Percentiles rank a stretch among this genome's conserved stretches.
Conservation (phyloP, 176 grass and related monocot species). For the Eremochloa ophiuroides region DNA sequence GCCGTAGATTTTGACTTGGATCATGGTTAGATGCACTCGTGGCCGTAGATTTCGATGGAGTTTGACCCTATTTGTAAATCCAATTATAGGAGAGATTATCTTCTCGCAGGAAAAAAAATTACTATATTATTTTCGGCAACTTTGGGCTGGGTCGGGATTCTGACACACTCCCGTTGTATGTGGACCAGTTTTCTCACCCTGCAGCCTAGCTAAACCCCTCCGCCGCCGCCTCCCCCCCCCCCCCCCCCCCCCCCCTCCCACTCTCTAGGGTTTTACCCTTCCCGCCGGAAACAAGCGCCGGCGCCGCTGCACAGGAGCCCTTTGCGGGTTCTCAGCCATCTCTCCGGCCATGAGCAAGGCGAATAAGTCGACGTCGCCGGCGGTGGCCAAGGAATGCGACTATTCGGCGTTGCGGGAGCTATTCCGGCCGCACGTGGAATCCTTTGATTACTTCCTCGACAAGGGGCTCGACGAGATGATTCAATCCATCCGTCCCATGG, state of each 20-base stretch:
- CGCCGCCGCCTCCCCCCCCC: neutral
- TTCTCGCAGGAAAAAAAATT: no score
- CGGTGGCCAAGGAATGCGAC: conserved; percentile 24
- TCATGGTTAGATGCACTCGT: no score
- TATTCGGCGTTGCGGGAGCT: conserved; percentile 55
- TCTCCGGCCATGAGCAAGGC: neutral
- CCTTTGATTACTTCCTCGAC: conserved; percentile 80
- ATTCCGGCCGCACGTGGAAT: conserved; percentile 77
- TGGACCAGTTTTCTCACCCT: no score
- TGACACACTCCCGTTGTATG: no score
- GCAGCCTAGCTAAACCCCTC: neutral
- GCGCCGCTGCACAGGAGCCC: neutral
- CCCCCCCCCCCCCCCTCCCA: no score
- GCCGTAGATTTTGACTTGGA: no score
- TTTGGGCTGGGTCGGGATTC: neutral
- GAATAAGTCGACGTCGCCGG: neutral
- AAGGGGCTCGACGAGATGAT: conserved; percentile 65
- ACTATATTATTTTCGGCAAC: no score
- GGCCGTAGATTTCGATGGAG: no score
- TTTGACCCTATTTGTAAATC: no score
- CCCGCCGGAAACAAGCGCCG: neutral
- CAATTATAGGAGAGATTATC: no score
- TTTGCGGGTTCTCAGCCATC: neutral
- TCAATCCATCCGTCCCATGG: conserved; percentile 46
- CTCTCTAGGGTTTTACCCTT: neutral